A percentile compares a stretch with the other conserved stretches of the same genome.
Evolutionary conservation across 495 filamentous ascomycete species (phyloP).

Genomic region (Neurospora pannonica): DNA sequence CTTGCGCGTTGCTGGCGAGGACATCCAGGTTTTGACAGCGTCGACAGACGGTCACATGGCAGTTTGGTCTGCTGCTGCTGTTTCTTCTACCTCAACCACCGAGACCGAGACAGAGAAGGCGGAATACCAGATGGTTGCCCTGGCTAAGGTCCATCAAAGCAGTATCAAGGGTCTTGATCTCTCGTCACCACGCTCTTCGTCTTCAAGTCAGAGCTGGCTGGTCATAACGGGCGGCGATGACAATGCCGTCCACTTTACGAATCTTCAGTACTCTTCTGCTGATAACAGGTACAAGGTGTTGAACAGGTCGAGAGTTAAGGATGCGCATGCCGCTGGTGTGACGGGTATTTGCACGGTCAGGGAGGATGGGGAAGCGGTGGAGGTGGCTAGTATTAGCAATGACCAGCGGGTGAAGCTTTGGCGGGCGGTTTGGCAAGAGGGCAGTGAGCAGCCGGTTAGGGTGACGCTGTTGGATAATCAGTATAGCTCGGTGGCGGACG

Average conservation of each 20-base stretch:
- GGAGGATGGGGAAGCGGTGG: conserved; percentile 2
- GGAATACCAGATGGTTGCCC: conserved; percentile 5
- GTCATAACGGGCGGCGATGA: conserved; percentile 78
- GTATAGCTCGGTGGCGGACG: conserved; percentile 59
- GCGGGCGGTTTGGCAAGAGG: conserved; percentile 28
- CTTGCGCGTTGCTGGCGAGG: conserved; percentile 26
- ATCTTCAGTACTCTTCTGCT: conserved; percentile 20
- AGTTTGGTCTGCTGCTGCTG: conserved; percentile 20
- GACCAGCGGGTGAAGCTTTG: conserved; percentile 79
- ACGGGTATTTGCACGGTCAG: conserved; percentile 51
- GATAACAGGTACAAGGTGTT: conserved; percentile 9
- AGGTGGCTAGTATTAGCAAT: conserved; percentile 56
- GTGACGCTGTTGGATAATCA: conserved; percentile 40
- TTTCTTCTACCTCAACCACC: too few species aligned
- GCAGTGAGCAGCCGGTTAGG: conserved; percentile 5
- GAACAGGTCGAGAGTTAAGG: conserved; percentile 47
- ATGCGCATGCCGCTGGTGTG: conserved; percentile 74
- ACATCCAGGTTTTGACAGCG: conserved; percentile 44
- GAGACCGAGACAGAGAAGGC: background rate
- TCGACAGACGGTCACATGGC: conserved; percentile 38
- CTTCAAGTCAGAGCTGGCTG: conserved; percentile 23
- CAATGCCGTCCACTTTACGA: conserved; percentile 58
- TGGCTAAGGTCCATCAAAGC: conserved; percentile 58
- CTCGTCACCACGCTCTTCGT: conserved; percentile 14
- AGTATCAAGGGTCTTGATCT: conserved; percentile 54